Conservation (phyloP, 2,329 filamentous ascomycete species). For the Trichophaea hybrida region DNA sequence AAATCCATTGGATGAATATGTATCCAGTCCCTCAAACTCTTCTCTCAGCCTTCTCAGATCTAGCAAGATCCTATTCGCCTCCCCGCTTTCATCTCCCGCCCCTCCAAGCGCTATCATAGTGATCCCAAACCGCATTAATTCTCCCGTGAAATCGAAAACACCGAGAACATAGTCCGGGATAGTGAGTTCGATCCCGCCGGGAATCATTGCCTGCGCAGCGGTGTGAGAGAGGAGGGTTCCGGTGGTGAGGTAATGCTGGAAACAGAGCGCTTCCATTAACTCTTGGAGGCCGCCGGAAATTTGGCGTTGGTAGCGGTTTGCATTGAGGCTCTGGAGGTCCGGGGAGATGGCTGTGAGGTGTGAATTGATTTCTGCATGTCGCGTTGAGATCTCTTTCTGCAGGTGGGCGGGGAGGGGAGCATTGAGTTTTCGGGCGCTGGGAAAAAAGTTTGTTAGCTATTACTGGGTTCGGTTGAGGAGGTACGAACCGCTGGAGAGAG, state of each 20-base stretch:
- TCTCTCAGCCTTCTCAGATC: conserved; percentile 70
- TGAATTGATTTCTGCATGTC: conserved; percentile 54
- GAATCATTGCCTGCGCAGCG: conserved; percentile 29
- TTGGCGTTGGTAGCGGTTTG: conserved; percentile 64
- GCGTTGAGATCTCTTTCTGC: conserved; percentile 52
- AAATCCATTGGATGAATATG: conserved; percentile 31
- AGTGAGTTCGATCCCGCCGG: conserved; percentile 48
- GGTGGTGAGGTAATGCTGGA: conserved; percentile 70
- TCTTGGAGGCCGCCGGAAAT: conserved; percentile 77
- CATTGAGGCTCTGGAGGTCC: conserved; percentile 66
- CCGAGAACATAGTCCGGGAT: conserved; percentile 79
- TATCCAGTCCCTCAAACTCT: conserved; percentile 58
- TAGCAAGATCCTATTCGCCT: conserved; percentile 49
- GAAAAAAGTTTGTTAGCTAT: not conserved
- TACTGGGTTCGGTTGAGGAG: not conserved
- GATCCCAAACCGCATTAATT: conserved; percentile 93
- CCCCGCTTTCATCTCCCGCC: conserved; percentile 24
- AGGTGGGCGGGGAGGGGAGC: conserved; percentile 50
- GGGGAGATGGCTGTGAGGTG: conserved; percentile 53
- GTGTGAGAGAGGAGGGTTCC: conserved; percentile 58
- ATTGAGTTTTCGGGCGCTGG: conserved; percentile 33
- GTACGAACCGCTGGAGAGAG: conserved; percentile 55
- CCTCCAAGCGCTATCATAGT: conserved; percentile 61
- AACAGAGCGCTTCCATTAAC: conserved; percentile 80
- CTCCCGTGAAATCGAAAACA: conserved; percentile 83